Evolutionary conservation across 441 rosid species (phyloP).

Genomic region (Populus trichocarpa): DNA sequence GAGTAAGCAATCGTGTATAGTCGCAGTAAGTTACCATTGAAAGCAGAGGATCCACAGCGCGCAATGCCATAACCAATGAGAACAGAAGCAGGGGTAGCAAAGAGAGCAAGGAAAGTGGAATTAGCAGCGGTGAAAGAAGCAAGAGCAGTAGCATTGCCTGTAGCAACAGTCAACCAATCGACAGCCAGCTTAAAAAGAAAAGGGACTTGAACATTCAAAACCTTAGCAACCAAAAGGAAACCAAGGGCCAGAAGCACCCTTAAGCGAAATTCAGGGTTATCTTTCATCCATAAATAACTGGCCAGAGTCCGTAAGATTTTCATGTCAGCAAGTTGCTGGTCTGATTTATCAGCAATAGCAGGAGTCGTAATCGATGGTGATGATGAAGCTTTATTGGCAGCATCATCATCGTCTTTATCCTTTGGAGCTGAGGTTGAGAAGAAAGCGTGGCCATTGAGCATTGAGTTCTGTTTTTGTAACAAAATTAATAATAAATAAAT

Average conservation of each 20-base stretch:
- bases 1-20: too few species aligned
- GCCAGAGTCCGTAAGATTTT: conserved; percentile 68
- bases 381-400: neutral
- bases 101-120: conserved; percentile 51
- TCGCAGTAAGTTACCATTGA: conserved; percentile 53
- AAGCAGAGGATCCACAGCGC: conserved; percentile 69
- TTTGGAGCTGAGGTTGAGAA: conserved; percentile 46
- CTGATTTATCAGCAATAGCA: neutral
- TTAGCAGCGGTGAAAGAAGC: conserved; percentile 52
- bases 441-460: conserved; percentile 36
- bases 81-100: conserved; percentile 79
- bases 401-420: conserved; percentile 5
- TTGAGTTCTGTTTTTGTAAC: conserved; percentile 27
- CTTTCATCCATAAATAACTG: conserved; percentile 80
- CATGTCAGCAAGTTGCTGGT: conserved; percentile 48
- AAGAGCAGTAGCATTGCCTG: conserved; percentile 49
- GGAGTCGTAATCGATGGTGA: neutral
- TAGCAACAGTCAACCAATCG: conserved; percentile 64
- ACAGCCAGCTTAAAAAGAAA: conserved; percentile 87
- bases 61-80: conserved; percentile 91
- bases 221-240: conserved; percentile 77
- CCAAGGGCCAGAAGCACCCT: conserved; percentile 75
- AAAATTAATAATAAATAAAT: neutral
- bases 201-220: conserved; percentile 88
- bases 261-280: conserved; percentile 66